Conservation (phyloP, 352 stramenopile genomes). For the Globisporangium apiculatum region DNA sequence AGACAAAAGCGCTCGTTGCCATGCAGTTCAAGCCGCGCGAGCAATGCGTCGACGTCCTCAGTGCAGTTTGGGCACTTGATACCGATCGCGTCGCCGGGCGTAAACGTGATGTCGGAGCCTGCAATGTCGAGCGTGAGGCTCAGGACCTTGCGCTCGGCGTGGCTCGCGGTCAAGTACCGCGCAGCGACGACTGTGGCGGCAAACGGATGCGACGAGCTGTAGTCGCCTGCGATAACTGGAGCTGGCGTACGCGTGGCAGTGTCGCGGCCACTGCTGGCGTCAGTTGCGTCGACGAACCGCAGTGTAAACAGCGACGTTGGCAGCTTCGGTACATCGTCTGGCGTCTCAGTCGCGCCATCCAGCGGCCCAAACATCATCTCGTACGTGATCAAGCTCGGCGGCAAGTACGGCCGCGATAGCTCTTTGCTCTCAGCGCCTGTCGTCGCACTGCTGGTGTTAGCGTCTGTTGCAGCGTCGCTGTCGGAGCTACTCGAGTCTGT, state of each 20-base stretch:
- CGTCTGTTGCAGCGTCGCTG: conserved; percentile 4
- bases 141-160: conserved; percentile 54
- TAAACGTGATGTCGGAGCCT: conserved; percentile 50
- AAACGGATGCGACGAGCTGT: conserved; percentile 46
- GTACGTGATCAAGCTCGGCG: conserved; percentile 42
- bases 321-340: conserved; percentile 47
- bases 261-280: too few relatives aligned
- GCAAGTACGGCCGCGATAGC: conserved; percentile 18
- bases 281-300: conserved; percentile 19
- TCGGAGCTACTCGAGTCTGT: conserved; percentile 19
- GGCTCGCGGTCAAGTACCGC: conserved; percentile 38
- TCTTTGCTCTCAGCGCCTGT: not conserved
- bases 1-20: conserved; percentile 26
- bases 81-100: conserved; percentile 80
- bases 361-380: conserved; percentile 53
- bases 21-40: conserved; percentile 39
- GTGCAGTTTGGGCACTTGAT: conserved; percentile 78
- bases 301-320: conserved; percentile 44
- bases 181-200: conserved; percentile 30
- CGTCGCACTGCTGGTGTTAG: not conserved
- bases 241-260: too few relatives aligned
- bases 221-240: conserved; percentile 11
- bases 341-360: conserved; percentile 19
- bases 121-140: conserved; percentile 38
- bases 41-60: conserved; percentile 57